Evolutionary conservation across 768 basidiomycete species (phyloP).

Genomic region (Strobilomyces confusus): DNA sequence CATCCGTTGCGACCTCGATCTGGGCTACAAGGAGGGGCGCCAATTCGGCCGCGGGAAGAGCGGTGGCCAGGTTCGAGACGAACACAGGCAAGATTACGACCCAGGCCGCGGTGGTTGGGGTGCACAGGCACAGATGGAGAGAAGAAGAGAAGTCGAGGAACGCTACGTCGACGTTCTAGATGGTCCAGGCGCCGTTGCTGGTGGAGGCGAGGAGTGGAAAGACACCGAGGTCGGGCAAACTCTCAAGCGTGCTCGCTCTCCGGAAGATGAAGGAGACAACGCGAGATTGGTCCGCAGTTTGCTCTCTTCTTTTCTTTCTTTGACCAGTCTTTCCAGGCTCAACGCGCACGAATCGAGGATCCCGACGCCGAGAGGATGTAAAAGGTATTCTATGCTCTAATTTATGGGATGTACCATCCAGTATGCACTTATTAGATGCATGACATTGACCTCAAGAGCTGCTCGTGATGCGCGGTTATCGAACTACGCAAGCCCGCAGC

Average conservation of each 20-base stretch:
- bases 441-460: constrained; percentile 4
- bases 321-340: constrained; percentile 37
- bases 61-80: constrained; percentile 94
- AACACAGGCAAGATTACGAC: constrained; percentile 96
- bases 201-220: constrained; percentile 86
- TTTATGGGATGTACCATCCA: constrained; percentile 15
- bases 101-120: constrained; percentile 95
- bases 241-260: constrained; percentile 71
- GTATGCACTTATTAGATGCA: constrained; percentile 15
- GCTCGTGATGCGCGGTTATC: constrained; percentile 31
- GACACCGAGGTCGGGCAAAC: constrained; percentile 47
- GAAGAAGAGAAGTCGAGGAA: constrained; percentile 80
- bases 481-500: constrained; percentile 47
- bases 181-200: constrained; percentile 75
- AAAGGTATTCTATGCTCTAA: constrained; percentile 24
- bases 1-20: constrained; percentile 95
- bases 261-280: constrained; percentile 69
- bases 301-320: not conserved
- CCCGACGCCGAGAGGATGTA: constrained; percentile 70
- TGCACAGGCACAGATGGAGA: constrained; percentile 77
- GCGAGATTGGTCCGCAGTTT: constrained; percentile 47
- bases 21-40: constrained; percentile 93
- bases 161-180: constrained; percentile 80
- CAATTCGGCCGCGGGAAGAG: constrained; percentile 98
- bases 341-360: constrained; percentile 60